Base-by-base conservation (phyloP, 345 rosid species). In the Linum usitatissimum region DNA sequence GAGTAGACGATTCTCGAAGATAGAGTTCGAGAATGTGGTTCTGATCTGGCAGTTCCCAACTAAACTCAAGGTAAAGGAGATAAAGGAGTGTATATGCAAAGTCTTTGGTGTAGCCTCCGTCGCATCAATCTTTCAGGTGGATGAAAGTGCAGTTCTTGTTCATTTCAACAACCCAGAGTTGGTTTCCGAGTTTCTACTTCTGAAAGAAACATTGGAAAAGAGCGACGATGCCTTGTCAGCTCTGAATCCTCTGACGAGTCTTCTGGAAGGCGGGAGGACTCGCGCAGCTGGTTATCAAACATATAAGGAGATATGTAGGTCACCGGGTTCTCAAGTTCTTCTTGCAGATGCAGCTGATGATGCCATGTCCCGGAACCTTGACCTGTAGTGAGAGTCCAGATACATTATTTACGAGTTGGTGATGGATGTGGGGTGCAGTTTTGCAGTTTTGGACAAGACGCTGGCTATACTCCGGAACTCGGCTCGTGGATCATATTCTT, bases 291-390 rank as follows among this genome's bases (percentile, higher is more conserved):
- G 70, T 60, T 90, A 90, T 58, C 96, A 87, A 75, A 74, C 90
- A 36, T 90, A 90, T 73, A 83, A 76, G 66, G 92, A 87, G 72
- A 90, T 93, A 58, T 93, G 99, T 76, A 68, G 86, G 65, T 87
- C 96, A 70, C 75, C 83, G 3, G 38, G 75, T 67, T 86, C 96
- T 3, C 70, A 87, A 76, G 60, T 75, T 54, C 66, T 78, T 21
- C 84, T 91, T 74, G 82, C 98, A 4, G 95, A 91, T 66, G 92
- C 88, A 76, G 96, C 96, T 51, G 80, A 74, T 23, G 28, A 23
- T 23, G 28, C 28, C 28, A 23, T 23, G 28, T 23, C 28, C 28
- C 28, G 28, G 28, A 23, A 23, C 28, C 28, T 23, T 23, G 28
- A 23, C 28, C 28, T 0, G 28, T 23, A 23, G 28, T 23, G 28